Conservation (phyloP, 169 alveolate species). For the Amoebophrya sp. region DNA sequence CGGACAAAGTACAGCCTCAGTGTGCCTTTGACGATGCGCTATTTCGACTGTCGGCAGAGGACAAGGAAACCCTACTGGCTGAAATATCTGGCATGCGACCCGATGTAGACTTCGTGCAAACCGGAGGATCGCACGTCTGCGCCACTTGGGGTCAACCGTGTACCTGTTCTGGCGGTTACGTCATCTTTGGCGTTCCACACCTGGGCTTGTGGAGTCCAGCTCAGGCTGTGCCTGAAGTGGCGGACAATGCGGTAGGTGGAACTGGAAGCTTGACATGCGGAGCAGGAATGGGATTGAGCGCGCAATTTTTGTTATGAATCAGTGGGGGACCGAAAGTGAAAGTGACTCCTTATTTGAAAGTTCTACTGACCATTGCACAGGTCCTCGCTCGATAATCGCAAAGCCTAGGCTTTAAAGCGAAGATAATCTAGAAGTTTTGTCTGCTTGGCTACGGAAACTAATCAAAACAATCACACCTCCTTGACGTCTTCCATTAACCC, state of each 20-base stretch:
- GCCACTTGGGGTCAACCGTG: background rate
- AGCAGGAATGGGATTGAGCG: no score
- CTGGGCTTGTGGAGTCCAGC: background rate
- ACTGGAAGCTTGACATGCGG: no score
- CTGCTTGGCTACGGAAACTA: no score
- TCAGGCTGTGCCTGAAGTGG: background rate
- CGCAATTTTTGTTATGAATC: background rate
- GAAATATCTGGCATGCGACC: background rate
- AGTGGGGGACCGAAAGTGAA: background rate
- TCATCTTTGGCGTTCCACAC: background rate
- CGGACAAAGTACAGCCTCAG: background rate
- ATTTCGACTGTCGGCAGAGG: background rate
- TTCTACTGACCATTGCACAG: background rate
- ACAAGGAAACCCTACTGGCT: background rate
- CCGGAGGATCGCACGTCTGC: background rate
- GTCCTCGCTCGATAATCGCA: no score
- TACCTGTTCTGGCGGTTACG: background rate
- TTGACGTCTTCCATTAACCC: no score
- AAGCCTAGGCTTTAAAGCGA: no score
- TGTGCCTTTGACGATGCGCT: background rate
- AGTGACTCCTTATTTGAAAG: background rate
- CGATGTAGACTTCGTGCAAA: background rate
- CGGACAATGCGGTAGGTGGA: background rate
- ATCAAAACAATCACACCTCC: no score
- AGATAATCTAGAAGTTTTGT: no score